Evolutionary conservation across 2,329 filamentous ascomycete genomes (phyloP).

Genomic region (Hypoxylon sp.): DNA sequence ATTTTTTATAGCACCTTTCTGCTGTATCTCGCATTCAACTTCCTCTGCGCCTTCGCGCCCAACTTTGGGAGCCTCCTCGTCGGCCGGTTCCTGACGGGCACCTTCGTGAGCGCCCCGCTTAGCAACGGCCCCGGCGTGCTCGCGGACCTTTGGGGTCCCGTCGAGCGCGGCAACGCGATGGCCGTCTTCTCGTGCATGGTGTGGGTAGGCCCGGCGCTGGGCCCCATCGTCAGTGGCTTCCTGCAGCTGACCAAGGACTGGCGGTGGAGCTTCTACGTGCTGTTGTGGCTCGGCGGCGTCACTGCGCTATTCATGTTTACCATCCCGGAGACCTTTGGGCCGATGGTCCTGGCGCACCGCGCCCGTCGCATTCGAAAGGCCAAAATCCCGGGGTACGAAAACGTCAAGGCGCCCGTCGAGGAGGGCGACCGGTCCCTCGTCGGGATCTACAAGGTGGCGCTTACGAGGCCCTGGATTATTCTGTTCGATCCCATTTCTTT

Average conservation of each 20-base stretch:
- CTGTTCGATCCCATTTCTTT: constrained; percentile 66
- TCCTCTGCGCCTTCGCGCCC: constrained; percentile 66
- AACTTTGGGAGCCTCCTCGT: constrained; percentile 65
- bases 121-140: constrained; percentile 62
- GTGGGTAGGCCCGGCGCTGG: constrained; percentile 60
- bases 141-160: constrained; percentile 64
- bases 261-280: constrained; percentile 65
- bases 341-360: constrained; percentile 64
- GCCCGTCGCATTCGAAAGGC: constrained; percentile 63
- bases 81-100: constrained; percentile 67
- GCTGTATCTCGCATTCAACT: constrained; percentile 63
- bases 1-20: constrained; percentile 64
- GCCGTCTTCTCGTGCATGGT: constrained; percentile 65
- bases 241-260: constrained; percentile 66
- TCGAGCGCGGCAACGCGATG: constrained; percentile 66
- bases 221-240: constrained; percentile 68
- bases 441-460: constrained; percentile 62
- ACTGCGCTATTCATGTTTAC: constrained; percentile 63
- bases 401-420: constrained; percentile 63
- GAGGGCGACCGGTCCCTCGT: constrained; percentile 57
- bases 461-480: constrained; percentile 66
- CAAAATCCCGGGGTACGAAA: constrained; percentile 63
- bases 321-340: constrained; percentile 68
- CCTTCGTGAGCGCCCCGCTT: constrained; percentile 56
- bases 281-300: constrained; percentile 57